These are phyloP conservation scores for Lactarius hatsudake DNA, from an alignment of 768 basidiomycete genomes.

Conservation along the genomic window DNA sequence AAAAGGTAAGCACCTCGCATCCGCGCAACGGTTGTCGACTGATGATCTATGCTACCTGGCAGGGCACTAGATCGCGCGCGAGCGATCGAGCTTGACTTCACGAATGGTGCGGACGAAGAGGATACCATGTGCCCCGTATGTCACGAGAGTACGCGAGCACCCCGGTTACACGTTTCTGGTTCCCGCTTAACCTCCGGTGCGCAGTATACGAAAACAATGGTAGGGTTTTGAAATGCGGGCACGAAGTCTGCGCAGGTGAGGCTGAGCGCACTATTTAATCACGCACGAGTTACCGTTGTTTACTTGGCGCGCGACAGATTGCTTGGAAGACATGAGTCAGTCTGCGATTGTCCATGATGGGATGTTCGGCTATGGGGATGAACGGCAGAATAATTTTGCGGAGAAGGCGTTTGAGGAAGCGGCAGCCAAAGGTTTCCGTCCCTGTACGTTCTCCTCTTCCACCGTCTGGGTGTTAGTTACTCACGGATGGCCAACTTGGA, in stretches of 20 bases:
- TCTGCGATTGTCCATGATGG: conserved; percentile 55
- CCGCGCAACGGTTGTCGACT: conserved; percentile 18
- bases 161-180: neutral
- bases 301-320: conserved; percentile 40
- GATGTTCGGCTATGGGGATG: conserved; percentile 56
- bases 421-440: conserved; percentile 54
- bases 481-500: neutral
- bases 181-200: conserved; percentile 26
- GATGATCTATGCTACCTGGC: conserved; percentile 31
- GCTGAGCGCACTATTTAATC: neutral
- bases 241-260: conserved; percentile 62
- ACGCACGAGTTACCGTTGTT: neutral
- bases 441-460: conserved; percentile 42
- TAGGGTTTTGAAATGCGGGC: conserved; percentile 61
- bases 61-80: conserved; percentile 51
- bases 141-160: conserved; percentile 48
- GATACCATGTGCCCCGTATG: conserved; percentile 62
- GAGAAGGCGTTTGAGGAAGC: conserved; percentile 60
- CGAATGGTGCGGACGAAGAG: conserved; percentile 48
- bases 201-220: conserved; percentile 52
- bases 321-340: conserved; percentile 51
- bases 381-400: conserved; percentile 50
- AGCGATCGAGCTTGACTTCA: conserved; percentile 44
- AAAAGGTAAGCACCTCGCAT: neutral
- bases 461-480: neutral